phyloP scores from a whole-genome alignment of 495 filamentous ascomycete genomes.

The Penicillium angulare region DNA sequence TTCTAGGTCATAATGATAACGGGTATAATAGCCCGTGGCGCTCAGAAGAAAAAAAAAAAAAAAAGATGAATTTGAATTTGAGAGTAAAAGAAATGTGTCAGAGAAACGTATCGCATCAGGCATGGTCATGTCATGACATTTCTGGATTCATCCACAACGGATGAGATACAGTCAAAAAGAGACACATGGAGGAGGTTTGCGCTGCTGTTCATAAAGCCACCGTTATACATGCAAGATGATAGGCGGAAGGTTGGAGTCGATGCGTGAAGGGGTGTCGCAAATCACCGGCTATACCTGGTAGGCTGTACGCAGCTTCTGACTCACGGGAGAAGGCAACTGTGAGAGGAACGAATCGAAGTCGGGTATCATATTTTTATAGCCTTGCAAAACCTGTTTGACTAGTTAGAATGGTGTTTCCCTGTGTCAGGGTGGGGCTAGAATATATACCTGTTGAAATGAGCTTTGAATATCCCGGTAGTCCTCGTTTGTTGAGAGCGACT shows the following conservation, averaged over 20 bases:
- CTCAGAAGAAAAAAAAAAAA: neutral
- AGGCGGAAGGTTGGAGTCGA: neutral
- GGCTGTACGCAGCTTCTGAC: conserved; percentile 51
- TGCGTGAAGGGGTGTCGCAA: neutral
- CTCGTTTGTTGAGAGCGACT: conserved; percentile 49
- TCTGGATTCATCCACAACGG: neutral
- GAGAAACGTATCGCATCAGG: neutral
- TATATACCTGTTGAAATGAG: conserved; percentile 53
- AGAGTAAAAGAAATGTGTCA: neutral
- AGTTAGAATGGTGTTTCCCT: neutral
- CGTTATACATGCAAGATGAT: neutral
- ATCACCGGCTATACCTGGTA: conserved; percentile 37
- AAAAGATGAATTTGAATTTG: conserved; percentile 2
- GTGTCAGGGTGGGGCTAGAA: neutral
- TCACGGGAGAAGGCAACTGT: conserved; percentile 62
- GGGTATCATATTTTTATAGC: conserved; percentile 83
- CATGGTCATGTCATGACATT: neutral
- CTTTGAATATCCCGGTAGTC: conserved; percentile 50
- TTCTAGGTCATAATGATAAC: conserved; percentile 15
- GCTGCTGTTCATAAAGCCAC: conserved; percentile 2
- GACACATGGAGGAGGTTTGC: neutral
- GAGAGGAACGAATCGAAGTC: conserved; percentile 77
- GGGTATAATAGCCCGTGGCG: neutral
- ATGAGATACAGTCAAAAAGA: neutral
- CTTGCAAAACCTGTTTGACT: conserved; percentile 63